Evolutionary conservation across 345 rosid genomes (phyloP).

Genomic region (Lumnitzera racemosa): DNA sequence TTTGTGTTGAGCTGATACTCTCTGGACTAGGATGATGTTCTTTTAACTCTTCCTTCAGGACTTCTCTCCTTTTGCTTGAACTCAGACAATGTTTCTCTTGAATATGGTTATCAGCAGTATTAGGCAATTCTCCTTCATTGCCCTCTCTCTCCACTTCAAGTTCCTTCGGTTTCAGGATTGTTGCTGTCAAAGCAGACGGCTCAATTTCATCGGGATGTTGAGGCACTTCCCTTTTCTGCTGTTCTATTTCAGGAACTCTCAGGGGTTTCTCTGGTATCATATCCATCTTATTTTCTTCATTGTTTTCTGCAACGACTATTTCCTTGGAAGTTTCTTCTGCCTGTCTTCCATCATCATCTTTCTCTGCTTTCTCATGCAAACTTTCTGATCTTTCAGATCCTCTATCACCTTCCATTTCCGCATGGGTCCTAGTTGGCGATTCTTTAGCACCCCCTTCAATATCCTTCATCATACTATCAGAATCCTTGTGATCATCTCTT

Average conservation of each 20-base stretch:
- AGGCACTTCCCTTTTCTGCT: too few species aligned
- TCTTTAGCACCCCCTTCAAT: too few species aligned
- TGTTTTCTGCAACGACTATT: background rate
- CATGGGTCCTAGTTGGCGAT: too few species aligned
- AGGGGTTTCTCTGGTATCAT: too few species aligned
- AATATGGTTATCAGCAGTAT: constrained; percentile 7
- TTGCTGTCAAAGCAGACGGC: background rate
- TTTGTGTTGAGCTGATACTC: too few species aligned
- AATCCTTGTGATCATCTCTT: too few species aligned
- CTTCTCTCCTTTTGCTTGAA: constrained; percentile 7
- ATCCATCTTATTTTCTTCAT: background rate
- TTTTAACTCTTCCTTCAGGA: background rate
- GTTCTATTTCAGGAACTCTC: too few species aligned
- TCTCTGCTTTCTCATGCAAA: background rate
- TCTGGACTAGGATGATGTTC: too few species aligned
- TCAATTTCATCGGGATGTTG: background rate
- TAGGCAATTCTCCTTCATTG: background rate
- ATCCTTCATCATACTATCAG: too few species aligned
- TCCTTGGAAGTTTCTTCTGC: background rate
- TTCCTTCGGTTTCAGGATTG: background rate
- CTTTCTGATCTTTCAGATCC: constrained; percentile 1
- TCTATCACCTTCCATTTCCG: constrained; percentile 7
- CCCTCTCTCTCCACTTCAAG: background rate
- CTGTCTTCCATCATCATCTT: background rate
- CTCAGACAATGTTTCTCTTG: background rate